Conservation (phyloP, 129 eudicot genomes). For the Daucus carota region DH1_v3.0 NC_030382.2:46330501-46331000, state of each 20-base stretch:
- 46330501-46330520: slow-evolving; percentile 41
- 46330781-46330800: neutral
- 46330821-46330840: neutral
- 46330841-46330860: neutral
- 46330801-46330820: neutral
- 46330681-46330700: no score
- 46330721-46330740: neutral
- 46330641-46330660: neutral
- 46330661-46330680: neutral
- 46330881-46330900: neutral
- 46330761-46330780: slow-evolving; percentile 1
- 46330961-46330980: neutral
- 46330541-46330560: slow-evolving; percentile 17
- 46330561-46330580: slow-evolving; percentile 17
- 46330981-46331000: neutral
- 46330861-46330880: neutral
- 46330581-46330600: slow-evolving; percentile 20
- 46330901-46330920: neutral
- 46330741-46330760: neutral
- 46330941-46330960: neutral
- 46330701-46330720: neutral
- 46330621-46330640: neutral
- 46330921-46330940: neutral
- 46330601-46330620: slow-evolving; percentile 28
- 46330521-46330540: slow-evolving; percentile 22